Base-by-base conservation (phyloP, 352 stramenopile species). In the Peronospora belbahrii region DNA sequence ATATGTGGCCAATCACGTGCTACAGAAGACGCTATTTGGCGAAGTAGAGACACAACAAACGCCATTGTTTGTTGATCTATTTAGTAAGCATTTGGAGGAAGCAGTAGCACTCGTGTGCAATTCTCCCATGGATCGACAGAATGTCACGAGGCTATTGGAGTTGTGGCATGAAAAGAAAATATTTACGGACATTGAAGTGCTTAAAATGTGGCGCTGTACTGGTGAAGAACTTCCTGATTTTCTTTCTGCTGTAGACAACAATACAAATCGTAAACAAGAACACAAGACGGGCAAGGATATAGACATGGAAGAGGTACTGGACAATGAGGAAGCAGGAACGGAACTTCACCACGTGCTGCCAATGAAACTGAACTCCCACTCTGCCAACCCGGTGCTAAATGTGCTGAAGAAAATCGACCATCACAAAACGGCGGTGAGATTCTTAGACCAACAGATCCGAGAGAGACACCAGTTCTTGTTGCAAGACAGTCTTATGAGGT, bases 1-100 rank as follows among this genome's bases (percentile, higher is more conserved):
- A 3, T 91, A 86, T 42, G 80, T 91, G 39, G 76, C 80, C 45
- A 91, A 91, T 47, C 80, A 91, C 57, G 80, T 91, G 49, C 62
- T 91, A 15, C 79, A 82, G 42, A 91, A 91, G 55, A 77, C 66
- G 11, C 45, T 75, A 3, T 73, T 79, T 15, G 62, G 46, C 13
- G 64, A 65, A 13, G 42, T 23, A 8, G 48, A 56, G 31, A 28
- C 38, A 13, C 33, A 24, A 15, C 59, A 56, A 28, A 50, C 39
- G 14, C 56, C 42, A 0, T 6, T 62, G 2, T 74, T 66, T 42
- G 52, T 76, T 24, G 49, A 54, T 0, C 27, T 78, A 7, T 73
- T 82, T 9, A 31, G 42, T 4, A 23, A 54, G 14, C 57, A 85
- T 34, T 48, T 91, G 11, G 71, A 83, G 2, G 80, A 91, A 50